Conservation (phyloP, 176 grass and related monocot species). For the Eleusine coracana region DNA sequence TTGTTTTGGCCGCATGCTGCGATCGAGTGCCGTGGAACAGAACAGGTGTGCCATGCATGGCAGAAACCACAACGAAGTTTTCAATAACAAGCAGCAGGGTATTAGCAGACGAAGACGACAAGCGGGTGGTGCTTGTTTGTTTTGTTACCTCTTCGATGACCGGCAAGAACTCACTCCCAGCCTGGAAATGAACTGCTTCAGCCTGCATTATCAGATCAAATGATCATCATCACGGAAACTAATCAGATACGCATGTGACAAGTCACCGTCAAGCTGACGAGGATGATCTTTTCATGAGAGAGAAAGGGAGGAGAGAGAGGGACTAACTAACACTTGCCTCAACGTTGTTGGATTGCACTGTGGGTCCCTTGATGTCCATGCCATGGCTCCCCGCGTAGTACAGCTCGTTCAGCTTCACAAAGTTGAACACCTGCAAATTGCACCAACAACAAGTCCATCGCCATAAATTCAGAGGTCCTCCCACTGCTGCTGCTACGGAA, state of each 20-base stretch:
- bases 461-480: slow-evolving; percentile 6
- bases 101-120: neutral
- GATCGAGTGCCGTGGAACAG: neutral
- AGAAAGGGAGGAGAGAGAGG: neutral
- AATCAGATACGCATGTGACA: neutral
- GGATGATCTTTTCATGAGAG: neutral
- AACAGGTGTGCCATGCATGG: neutral
- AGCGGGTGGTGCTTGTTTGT: neutral
- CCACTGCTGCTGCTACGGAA: neutral
- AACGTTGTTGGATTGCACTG: slow-evolving; percentile 36
- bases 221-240: too few species aligned
- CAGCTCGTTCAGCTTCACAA: slow-evolving; percentile 61
- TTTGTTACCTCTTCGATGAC: slow-evolving; percentile 63
- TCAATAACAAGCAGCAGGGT: neutral
- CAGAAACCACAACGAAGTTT: neutral
- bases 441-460: neutral
- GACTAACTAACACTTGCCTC: slow-evolving; percentile 41
- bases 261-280: neutral
- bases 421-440: slow-evolving; percentile 52
- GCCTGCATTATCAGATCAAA: slow-evolving; percentile 30
- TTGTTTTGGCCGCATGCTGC: neutral
- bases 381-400: slow-evolving; percentile 90
- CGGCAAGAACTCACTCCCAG: slow-evolving; percentile 71
- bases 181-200: slow-evolving; percentile 59
- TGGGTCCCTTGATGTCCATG: slow-evolving; percentile 76